A percentile compares a stretch with the other conserved stretches of the same genome.
These are phyloP conservation scores for Aspergillus udagawae DNA, from an alignment of 2,329 filamentous ascomycete genomes.

Conservation along the genomic window DNA sequence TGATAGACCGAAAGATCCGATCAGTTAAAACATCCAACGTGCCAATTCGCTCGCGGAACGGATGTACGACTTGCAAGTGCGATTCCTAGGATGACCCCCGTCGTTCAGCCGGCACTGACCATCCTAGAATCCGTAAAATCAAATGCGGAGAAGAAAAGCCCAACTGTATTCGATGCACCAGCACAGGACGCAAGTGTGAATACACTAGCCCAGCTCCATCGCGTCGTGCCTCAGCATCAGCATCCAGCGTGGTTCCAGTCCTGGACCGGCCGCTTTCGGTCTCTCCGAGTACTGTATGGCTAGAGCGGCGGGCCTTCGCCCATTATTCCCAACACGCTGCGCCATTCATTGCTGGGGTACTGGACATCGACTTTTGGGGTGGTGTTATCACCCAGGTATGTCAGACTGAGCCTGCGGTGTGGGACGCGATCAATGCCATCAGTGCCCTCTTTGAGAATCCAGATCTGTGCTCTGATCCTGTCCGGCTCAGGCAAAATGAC, in stretches of 20 bases:
- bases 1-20: no score
- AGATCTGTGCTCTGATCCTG: slow-evolving; percentile 10
- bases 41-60: no score
- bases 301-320: slow-evolving; percentile 34
- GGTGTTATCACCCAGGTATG: slow-evolving; percentile 31
- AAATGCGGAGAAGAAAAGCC: slow-evolving; percentile 36
- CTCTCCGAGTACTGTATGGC: no score
- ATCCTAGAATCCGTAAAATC: slow-evolving; percentile 24
- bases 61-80: no score
- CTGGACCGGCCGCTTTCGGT: slow-evolving; percentile 12
- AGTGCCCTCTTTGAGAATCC: slow-evolving; percentile 31
- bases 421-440: slow-evolving; percentile 34
- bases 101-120: no score
- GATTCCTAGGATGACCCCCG: no score
- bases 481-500: slow-evolving; percentile 1
- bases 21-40: no score
- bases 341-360: slow-evolving; percentile 24
- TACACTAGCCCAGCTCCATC: slow-evolving; percentile 17
- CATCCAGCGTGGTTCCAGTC: neutral
- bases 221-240: neutral
- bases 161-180: slow-evolving; percentile 28
- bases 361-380: slow-evolving; percentile 33
- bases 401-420: slow-evolving; percentile 30
- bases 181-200: slow-evolving; percentile 30
- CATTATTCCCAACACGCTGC: slow-evolving; percentile 33